phyloP scores from a whole-genome alignment of 164 flowering plant species.

The Buxus sempervirens region DNA sequence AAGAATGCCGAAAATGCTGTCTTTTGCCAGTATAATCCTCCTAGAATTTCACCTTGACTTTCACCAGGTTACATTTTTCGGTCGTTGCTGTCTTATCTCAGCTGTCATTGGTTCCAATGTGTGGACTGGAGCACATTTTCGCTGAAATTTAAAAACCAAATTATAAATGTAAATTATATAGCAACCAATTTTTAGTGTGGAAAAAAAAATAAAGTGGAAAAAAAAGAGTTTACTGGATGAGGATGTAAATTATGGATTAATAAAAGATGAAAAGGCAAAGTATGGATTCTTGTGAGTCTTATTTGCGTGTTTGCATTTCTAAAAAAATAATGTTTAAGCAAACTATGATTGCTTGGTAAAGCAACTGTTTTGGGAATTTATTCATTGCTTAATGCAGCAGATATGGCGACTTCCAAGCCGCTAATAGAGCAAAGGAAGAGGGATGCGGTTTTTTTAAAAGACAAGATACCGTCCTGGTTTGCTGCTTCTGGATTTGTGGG shows the following conservation, averaged over 20 bases:
- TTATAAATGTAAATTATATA: no score
- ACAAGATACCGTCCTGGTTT: slow-evolving; percentile 78
- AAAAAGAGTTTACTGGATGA: not conserved
- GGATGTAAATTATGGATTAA: not conserved
- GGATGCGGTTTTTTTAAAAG: slow-evolving; percentile 70
- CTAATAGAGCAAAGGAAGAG: slow-evolving; percentile 50
- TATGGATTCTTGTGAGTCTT: not conserved
- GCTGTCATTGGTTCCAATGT: no score
- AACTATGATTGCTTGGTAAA: not conserved
- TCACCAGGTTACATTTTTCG: no score
- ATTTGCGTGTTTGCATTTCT: not conserved
- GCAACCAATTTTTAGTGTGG: no score
- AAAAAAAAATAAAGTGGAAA: no score
- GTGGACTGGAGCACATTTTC: no score
- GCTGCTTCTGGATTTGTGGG: slow-evolving; percentile 85
- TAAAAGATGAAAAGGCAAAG: not conserved
- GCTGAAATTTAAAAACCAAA: no score
- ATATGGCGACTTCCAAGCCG: slow-evolving; percentile 46
- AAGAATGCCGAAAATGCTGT: no score
- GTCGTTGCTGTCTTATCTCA: no score
- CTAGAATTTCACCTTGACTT: no score
- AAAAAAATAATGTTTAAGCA: no score
- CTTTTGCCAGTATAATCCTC: no score
- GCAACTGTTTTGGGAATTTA: slow-evolving; percentile 4
- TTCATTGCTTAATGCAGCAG: slow-evolving; percentile 28